Conservation (phyloP, 768 basidiomycete genomes). For the Mycena amicta region DNA sequence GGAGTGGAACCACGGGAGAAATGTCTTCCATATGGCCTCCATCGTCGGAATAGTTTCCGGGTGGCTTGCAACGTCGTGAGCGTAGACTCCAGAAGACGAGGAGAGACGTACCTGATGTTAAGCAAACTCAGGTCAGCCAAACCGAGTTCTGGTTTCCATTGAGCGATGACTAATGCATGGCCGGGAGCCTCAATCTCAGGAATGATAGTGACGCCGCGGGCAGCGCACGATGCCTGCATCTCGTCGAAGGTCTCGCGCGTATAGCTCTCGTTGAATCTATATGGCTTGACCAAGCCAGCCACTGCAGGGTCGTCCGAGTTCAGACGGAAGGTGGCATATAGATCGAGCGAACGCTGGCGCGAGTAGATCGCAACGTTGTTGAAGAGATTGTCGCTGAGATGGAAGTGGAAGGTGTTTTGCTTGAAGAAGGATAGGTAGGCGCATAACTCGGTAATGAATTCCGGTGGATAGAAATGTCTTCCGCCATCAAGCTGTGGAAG, state of each 20-base stretch:
- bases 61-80: not conserved
- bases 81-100: not conserved
- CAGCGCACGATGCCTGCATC: slow-evolving; percentile 16
- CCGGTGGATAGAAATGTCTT: slow-evolving; percentile 18
- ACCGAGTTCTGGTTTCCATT: slow-evolving; percentile 22
- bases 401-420: slow-evolving; percentile 25
- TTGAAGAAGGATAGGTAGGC: slow-evolving; percentile 24
- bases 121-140: slow-evolving; percentile 22
- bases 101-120: slow-evolving; percentile 17
- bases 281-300: slow-evolving; percentile 17
- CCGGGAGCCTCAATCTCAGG: slow-evolving; percentile 20
- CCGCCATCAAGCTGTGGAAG: slow-evolving; percentile 17
- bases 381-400: slow-evolving; percentile 26
- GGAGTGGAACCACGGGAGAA: slow-evolving; percentile 21
- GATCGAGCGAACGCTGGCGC: slow-evolving; percentile 16
- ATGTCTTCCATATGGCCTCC: slow-evolving; percentile 18
- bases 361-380: slow-evolving; percentile 16
- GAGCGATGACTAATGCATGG: slow-evolving; percentile 18
- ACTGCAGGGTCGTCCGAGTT: slow-evolving; percentile 21
- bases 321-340: slow-evolving; percentile 23
- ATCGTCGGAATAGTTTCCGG: slow-evolving; percentile 21
- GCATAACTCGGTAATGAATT: slow-evolving; percentile 19
- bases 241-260: slow-evolving; percentile 19
- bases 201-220: slow-evolving; percentile 19
- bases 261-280: slow-evolving; percentile 21